phyloP scores from a whole-genome alignment of 75 land plant species.

The Pseudotsuga menziesii region DNA sequence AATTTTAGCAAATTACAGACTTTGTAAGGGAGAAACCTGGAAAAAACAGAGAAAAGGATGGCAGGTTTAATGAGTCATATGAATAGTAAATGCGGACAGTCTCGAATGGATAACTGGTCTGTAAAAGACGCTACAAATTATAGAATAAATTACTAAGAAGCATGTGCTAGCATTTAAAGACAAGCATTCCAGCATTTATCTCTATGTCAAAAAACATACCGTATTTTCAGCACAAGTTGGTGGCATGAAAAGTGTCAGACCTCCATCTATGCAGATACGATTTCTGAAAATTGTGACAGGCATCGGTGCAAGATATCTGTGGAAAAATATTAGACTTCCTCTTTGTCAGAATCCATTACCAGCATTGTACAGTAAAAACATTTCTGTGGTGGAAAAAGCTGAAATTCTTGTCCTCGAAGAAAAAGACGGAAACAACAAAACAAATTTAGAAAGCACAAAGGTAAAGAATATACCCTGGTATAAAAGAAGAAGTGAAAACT shows the following conservation, averaged over 20 bases:
- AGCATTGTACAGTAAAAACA: background rate
- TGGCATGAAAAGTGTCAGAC: conserved; percentile 97
- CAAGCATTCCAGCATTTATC: background rate
- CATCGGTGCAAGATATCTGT: conserved; percentile 86
- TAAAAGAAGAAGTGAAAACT: conserved; percentile 88
- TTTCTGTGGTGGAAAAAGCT: background rate
- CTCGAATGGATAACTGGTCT: background rate
- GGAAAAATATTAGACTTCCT: conserved; percentile 5
- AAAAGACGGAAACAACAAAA: conserved; percentile 1
- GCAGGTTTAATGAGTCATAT: background rate
- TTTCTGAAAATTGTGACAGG: conserved; percentile 88
- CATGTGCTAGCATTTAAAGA: background rate
- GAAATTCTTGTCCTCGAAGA: background rate
- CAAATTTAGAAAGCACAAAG: background rate
- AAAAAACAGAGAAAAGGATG: background rate
- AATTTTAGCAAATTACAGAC: background rate
- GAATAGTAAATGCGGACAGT: background rate
- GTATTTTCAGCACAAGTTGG: conserved; percentile 91
- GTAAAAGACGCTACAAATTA: background rate
- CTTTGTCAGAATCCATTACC: background rate
- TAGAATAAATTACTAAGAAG: background rate
- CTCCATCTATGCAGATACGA: conserved; percentile 93
- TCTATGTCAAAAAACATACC: conserved; percentile 31
- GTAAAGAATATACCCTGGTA: conserved; percentile 74
- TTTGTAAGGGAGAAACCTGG: background rate